Evolutionary conservation across 202 grass and related monocot species (phyloP), one percentile per base, ranked within the genome.

Genomic region (Miscanthus sacchariflorus): DNA sequence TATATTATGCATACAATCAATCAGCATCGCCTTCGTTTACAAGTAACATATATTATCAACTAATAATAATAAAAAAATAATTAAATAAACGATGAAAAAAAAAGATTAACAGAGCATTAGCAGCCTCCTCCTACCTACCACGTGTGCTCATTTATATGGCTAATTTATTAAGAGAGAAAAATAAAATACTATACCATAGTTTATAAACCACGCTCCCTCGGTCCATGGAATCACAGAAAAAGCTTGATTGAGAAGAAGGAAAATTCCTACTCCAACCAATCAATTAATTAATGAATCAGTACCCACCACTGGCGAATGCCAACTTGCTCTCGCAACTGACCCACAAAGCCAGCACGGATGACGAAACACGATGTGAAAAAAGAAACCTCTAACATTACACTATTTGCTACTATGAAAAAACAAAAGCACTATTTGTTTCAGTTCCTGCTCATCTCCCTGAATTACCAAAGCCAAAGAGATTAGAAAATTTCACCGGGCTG

Each of bases 201-300:
- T 30, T 30, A 30, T 30, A 30, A 30, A 30, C 28, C 28, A 30
- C 28, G 2, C 28, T 30, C 28, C 28, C 28, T 30, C 28, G 28
- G 28, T 30, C 56, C 63, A 70, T 35, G 18, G 17, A 42, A 71
- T 71, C 4, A 24, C 23, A 68, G 9, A 10, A 56, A 40, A 68
- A 64, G 4, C 7, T 59, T 59, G 56, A 9, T 75, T 49, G 66
- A 38, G 15, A 56, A 38, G 15, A 56, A 30, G 25, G 6, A 63
- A 64, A 72, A 73, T 23, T 70, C 33, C 38, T 64, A 48, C 68
- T 40, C 54, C 4, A 21, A 52, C 28, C 9, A 72, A 78, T 58
- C 42, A 67, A 67, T 39, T 39, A 39, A 86, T 64, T 83, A 74
- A 74, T 64, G 23, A 64, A 84, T 74, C 23, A 74, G 70, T 78